Base-by-base conservation (phyloP, 306 rosid species). In the Dryas octopetala region DNA sequence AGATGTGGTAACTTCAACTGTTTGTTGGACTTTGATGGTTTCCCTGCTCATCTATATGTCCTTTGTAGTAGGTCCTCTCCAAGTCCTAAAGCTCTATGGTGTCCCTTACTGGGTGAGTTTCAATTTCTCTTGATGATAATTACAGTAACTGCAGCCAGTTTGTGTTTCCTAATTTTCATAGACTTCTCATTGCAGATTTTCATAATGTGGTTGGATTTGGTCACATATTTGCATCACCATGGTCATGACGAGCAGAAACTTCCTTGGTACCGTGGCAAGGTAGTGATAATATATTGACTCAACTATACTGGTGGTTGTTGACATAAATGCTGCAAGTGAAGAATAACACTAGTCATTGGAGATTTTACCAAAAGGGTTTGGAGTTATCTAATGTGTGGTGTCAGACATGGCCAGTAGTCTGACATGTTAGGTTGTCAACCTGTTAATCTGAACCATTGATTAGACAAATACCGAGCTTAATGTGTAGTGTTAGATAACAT, bases 231-330 rank as follows among this genome's bases (percentile, higher is more conserved):
- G 89, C 99, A 95, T 51, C 99, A 95, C 85, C 99, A 95, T 83
- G 99, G 92, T 51, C 80, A 92, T 77, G 88, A 81, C 73, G 86
- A 80, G 47, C 84, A 89, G 58, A 92, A 95, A 79, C 92, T 95
- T 41, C 99, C 99, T 7, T 95, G 99, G 99, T 95, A 95, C 84
- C 87, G 99, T 0, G 99, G 99, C 84, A 81, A 92, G 97, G 99
- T 92, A 79, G 58, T 14, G 6, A 55, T 5, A 51, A 9, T 13
- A 44, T 17, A 28, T 16, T 4, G 4, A 17, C 57, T 17, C 11
- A n/a, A 51, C 13, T 11, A 16, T 13, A 5, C 10, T 46, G 38
- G 9, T 48, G 13, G 40, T 26, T 67, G 43, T 67, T 41, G 23
- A 14, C 26, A 9, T 45, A 13, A 28, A 45, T 46, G 45, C 67